Evolutionary conservation across 2,329 filamentous ascomycete genomes (phyloP), one percentile per base, ranked within the genome.

Genomic region (Cladosporium colombiae): DNA sequence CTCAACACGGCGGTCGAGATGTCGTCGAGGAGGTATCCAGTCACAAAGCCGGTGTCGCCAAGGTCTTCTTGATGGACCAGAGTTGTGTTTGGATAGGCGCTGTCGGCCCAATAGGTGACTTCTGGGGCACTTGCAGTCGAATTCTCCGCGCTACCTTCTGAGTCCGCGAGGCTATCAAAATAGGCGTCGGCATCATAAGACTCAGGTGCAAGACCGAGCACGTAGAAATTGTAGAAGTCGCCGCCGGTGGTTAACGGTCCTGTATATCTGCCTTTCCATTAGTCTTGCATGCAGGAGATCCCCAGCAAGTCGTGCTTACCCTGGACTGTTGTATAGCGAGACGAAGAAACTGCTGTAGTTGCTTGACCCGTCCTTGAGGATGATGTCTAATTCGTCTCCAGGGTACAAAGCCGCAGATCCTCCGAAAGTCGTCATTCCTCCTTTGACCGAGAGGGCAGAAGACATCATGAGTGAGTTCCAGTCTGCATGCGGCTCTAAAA

Each of bases 171-270:
- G 13, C 18, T n/a, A 0, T 59, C 40, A 7, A 44, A 31, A 59
- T 46, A 59, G n/a, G 18, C 23, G 14, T 33, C 44, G 25, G 33
- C 56, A 31, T 66, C 31, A 29, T 59, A 71, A 14, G 44, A 58
- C 3, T 68, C 70, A n/a, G 69, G 69, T 33, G 16, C 27, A 27
- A 66, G 46, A 14, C 67, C 68, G 0, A 73, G 66, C 3, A 78
- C 76, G 58, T 78, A 79, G 69, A 73, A 78, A 65, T 78, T 77
- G 70, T 77, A 80, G 61, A 78, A 76, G 65, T 78, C 77, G 8
- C 75, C 76, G 6, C 75, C 76, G 3, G 74, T 79, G 16, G 67
- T 69, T 2, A 80, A 66, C 3, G 75, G 72, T 16, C 69, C 69
- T 29, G 68, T 69, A 53, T 65, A 61, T 7, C 68, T 70, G n/a